phyloP scores from a whole-genome alignment of 192 early-diverging fungal genomes.

The Cladochytrium replicatum region DNA sequence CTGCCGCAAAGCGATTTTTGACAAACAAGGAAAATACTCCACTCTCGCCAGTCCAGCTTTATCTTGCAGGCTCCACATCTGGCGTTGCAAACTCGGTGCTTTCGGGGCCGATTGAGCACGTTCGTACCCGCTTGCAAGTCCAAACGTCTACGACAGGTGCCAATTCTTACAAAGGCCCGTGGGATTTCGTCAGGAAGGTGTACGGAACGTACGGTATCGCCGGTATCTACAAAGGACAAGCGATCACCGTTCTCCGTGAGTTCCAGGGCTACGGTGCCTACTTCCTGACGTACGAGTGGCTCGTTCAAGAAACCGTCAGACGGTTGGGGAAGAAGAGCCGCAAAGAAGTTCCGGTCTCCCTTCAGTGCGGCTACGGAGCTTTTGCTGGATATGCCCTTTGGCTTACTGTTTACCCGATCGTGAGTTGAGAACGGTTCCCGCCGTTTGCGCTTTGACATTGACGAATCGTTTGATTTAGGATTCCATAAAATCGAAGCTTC shows the following conservation, averaged over 20 bases:
- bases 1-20: constrained; percentile 79
- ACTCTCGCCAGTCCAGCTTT: constrained; percentile 75
- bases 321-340: constrained; percentile 49
- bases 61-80: constrained; percentile 70
- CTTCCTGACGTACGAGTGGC: constrained; percentile 84
- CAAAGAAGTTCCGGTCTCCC: constrained; percentile 60
- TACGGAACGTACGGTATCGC: constrained; percentile 60
- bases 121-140: constrained; percentile 89
- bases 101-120: constrained; percentile 89
- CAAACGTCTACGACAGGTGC: constrained; percentile 46
- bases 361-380: constrained; percentile 75
- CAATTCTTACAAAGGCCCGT: constrained; percentile 50
- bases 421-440: no score
- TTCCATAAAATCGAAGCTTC: constrained; percentile 88
- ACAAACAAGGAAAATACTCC: constrained; percentile 36
- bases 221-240: constrained; percentile 88
- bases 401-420: constrained; percentile 79
- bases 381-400: constrained; percentile 74
- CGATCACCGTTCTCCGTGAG: constrained; percentile 76
- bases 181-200: constrained; percentile 76
- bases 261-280: constrained; percentile 90
- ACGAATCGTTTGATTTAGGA: constrained; percentile 47
- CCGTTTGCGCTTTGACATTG: no score
- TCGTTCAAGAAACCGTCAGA: constrained; percentile 58
- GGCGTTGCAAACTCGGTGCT: constrained; percentile 85